Base-by-base conservation (phyloP, 2,329 filamentous ascomycete species). In the Paecilomyces variotii region DNA sequence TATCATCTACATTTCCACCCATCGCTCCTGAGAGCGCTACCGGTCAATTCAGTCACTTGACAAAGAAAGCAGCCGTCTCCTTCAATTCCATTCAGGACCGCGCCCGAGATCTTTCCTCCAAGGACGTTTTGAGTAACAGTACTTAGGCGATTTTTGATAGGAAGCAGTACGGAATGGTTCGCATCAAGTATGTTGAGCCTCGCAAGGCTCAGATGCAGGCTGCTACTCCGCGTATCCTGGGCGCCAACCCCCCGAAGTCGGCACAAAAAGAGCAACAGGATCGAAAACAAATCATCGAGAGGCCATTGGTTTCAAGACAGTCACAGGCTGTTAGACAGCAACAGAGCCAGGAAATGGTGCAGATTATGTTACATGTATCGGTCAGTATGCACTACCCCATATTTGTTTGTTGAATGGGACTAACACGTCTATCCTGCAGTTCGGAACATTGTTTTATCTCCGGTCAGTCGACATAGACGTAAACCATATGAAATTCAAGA, bases 341-440 rank as follows among this genome's bases (percentile, higher is more conserved):
- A 56, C 78, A 80, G 61, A 81, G 78, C 59, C 68, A 76, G 45
- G 77, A 78, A 57, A 65, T 80, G 49, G 72, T 79, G 12, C 78
- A 80, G 65, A 79, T 77, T 3, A 72, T 80, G 63, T 64, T 81
- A 9, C 78, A 80, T 62, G 72, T 76, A 50, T 75, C 76, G 19
- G 75, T 79, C 61, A 70, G 76, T 72, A 35, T 53, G 49, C 34
- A 27, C 26, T 30, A 51, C 7, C 3, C 4, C 27, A 19, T 53
- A 26, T 59, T 26, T 51, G 55, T 28, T 51, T 56, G 2, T 54
- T 58, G 35, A 57, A 30, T 32, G 19, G 30, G 5, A 35, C 55
- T 54, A 11, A 59, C 28, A 32, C 57, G 10, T 56, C 12, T 35
- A 60, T 58, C 30, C 19, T 52, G 24, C 56, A 76, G 74, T 65